Evolutionary conservation across 2,329 filamentous ascomycete genomes (phyloP).

Genomic region (Dissoconium aciculare): DNA sequence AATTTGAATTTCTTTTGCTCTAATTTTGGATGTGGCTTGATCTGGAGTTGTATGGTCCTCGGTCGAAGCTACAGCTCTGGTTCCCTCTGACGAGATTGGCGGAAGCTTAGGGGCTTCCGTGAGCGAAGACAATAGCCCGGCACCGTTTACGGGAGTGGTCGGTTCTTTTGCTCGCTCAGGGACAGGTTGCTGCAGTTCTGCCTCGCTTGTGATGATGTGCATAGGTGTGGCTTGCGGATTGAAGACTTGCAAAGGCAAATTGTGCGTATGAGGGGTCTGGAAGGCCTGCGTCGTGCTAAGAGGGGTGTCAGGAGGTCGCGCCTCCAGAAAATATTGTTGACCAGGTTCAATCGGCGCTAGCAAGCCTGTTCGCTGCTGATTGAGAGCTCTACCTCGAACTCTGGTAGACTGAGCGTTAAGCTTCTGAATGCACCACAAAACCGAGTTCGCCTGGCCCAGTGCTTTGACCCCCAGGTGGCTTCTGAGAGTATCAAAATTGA

Average conservation of each 20-base stretch:
- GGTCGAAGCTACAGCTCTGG: neutral
- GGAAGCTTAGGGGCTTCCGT: no score
- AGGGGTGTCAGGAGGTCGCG: neutral
- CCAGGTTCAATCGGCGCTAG: no score
- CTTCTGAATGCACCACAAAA: conserved; percentile 43
- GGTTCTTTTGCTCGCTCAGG: no score
- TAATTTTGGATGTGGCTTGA: neutral
- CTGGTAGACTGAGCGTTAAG: conserved; percentile 26
- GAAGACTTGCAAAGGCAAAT: no score
- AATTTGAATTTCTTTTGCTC: conserved; percentile 15
- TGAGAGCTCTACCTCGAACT: conserved; percentile 1
- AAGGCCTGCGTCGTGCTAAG: neutral
- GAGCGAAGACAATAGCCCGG: no score
- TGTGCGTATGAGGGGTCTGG: no score
- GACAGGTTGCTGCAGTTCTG: no score
- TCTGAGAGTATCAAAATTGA: conserved; percentile 34
- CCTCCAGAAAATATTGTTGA: neutral
- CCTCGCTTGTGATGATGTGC: neutral
- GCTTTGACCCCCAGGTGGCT: conserved; percentile 44
- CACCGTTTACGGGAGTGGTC: no score
- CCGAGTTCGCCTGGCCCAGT: conserved; percentile 41
- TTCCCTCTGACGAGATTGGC: no score
- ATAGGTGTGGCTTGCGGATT: neutral
- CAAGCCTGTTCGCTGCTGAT: no score
- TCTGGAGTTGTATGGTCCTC: neutral